phyloP scores from a whole-genome alignment of 1,139 yeast genomes.

The Protomyces pachydermus region DNA sequence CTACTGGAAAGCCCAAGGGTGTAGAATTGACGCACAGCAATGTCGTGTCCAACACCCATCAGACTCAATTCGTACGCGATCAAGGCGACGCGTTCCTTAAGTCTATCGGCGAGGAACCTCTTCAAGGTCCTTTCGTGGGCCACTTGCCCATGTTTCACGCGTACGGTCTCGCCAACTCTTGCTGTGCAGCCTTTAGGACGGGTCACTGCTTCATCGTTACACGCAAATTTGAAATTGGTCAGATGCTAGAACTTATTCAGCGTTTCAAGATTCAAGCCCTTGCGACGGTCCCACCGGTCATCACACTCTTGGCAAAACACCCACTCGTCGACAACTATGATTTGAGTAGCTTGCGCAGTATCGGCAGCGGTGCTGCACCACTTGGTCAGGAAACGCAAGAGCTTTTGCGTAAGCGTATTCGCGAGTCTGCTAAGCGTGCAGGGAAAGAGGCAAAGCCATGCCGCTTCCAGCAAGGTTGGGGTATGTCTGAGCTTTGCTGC shows the following conservation, averaged over 20 bases:
- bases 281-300: constrained; percentile 42
- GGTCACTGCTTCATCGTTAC: constrained; percentile 38
- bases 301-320: constrained; percentile 41
- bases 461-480: constrained; percentile 27
- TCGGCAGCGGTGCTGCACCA: constrained; percentile 44
- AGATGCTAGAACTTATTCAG: constrained; percentile 35
- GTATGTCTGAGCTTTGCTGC: constrained; percentile 27
- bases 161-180: constrained; percentile 38
- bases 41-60: constrained; percentile 38
- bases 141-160: constrained; percentile 43
- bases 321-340: constrained; percentile 39
- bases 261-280: constrained; percentile 37
- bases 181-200: constrained; percentile 34
- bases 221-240: constrained; percentile 39
- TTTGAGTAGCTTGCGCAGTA: constrained; percentile 30
- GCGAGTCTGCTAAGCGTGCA: neutral
- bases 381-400: constrained; percentile 31
- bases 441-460: constrained; percentile 1
- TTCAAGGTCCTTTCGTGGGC: constrained; percentile 18
- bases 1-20: constrained; percentile 65
- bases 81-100: constrained; percentile 10
- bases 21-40: constrained; percentile 56
- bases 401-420: constrained; percentile 10
- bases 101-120: neutral
- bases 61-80: constrained; percentile 17